Evolutionary conservation across 805 yeast genomes (phyloP).

Genomic region (Ogataea allantospora): DNA sequence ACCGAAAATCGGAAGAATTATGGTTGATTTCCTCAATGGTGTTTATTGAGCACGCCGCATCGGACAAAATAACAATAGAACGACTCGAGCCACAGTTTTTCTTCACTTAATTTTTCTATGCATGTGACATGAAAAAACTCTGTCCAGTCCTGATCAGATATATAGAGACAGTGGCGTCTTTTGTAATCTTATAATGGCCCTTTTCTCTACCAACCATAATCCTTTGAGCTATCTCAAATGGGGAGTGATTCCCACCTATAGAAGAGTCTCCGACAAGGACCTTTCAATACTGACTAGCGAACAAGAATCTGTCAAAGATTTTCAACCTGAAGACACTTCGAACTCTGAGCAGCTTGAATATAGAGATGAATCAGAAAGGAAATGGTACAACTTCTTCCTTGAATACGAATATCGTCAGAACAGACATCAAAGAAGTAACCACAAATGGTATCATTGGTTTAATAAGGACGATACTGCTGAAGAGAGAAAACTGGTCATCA

Average conservation of each 20-base stretch:
- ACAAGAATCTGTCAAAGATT: not conserved
- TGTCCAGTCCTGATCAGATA: not conserved
- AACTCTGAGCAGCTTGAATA: constrained; percentile 1
- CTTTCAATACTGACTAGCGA: not conserved
- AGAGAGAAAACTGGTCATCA: constrained; percentile 43
- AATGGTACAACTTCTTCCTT: constrained; percentile 54
- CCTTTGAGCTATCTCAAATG: not conserved
- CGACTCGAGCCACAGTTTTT: not conserved
- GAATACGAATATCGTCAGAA: constrained; percentile 54
- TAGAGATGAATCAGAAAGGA: constrained; percentile 13
- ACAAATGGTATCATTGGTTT: constrained; percentile 56
- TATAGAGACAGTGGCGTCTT: not conserved
- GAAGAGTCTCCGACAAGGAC: not conserved
- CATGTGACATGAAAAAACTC: not conserved
- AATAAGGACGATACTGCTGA: constrained; percentile 47
- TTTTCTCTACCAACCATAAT: not conserved
- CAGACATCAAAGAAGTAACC: constrained; percentile 15
- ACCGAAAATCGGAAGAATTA: constrained; percentile 5
- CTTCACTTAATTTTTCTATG: not conserved
- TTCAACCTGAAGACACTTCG: not conserved
- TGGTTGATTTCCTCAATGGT: constrained; percentile 11
- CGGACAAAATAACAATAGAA: not conserved
- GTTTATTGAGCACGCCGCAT: not conserved
- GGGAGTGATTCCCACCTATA: constrained; percentile 2
- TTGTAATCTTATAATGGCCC: not conserved